Evolutionary conservation across 495 filamentous ascomycete genomes (phyloP).

Genomic region (Aspergillus sparsus): DNA sequence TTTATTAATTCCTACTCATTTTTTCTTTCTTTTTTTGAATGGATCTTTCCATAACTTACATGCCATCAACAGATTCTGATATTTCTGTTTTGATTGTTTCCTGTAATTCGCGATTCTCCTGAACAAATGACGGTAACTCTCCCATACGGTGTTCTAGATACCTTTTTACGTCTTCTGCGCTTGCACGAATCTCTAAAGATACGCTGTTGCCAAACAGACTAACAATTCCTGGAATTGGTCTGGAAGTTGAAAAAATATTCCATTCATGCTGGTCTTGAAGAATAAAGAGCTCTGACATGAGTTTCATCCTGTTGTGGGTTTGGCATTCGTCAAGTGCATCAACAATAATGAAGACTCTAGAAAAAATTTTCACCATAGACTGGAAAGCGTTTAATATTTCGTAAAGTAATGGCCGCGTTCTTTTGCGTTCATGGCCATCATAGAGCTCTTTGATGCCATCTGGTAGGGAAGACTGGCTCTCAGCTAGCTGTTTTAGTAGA

Average conservation of each 20-base stretch:
- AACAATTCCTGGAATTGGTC: constrained; percentile 21
- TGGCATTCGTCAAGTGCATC: constrained; percentile 44
- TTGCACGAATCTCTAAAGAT: constrained; percentile 28
- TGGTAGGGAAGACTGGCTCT: constrained; percentile 22
- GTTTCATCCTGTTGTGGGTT: background rate
- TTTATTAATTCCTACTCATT: background rate
- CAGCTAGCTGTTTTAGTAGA: constrained; percentile 32
- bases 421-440: constrained; percentile 8
- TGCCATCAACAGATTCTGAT: constrained; percentile 35
- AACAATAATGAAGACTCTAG: constrained; percentile 39
- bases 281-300: constrained; percentile 23
- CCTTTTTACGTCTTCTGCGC: constrained; percentile 29
- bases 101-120: constrained; percentile 23
- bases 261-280: constrained; percentile 6
- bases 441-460: constrained; percentile 28
- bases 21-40: background rate
- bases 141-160: constrained; percentile 29
- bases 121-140: constrained; percentile 25
- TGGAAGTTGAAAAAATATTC: constrained; percentile 32
- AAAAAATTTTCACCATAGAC: constrained; percentile 25
- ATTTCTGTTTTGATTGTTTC: constrained; percentile 34
- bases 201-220: constrained; percentile 12
- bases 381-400: constrained; percentile 28
- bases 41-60: constrained; percentile 30
- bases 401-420: constrained; percentile 32